Percentiles rank a stretch among this genome's conserved stretches.
These are phyloP conservation scores for Solanum hybrid DNA, from an alignment of 305 asterid species.

Conservation along the genomic window DNA sequence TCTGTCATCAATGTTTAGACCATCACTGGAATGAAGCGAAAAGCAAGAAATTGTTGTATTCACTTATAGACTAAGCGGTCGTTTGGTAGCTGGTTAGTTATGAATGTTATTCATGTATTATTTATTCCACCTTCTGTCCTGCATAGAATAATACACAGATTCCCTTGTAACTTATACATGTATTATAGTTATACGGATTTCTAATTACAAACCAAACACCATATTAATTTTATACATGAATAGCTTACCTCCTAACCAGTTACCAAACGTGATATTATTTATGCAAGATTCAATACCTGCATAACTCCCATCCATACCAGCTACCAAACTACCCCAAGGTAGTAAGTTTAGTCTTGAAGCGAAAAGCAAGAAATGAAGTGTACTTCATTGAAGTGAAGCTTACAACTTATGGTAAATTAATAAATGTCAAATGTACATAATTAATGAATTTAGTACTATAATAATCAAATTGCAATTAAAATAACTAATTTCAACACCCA, in stretches of 20 bases:
- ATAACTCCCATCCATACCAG: background rate
- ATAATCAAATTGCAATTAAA: background rate
- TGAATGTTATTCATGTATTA: background rate
- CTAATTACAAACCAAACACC: background rate
- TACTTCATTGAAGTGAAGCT: background rate
- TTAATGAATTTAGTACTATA: background rate
- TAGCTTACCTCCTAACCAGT: background rate
- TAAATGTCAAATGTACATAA: background rate
- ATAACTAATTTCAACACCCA: background rate
- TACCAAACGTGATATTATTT: background rate
- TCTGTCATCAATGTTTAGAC: background rate
- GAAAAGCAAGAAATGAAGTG: background rate
- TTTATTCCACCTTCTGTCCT: background rate
- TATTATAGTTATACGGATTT: background rate
- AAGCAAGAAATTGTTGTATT: background rate
- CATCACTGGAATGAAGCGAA: background rate
- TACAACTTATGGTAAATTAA: background rate
- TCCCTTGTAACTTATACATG: background rate
- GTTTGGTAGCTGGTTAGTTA: background rate
- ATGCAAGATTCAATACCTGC: background rate
- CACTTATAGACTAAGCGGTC: background rate
- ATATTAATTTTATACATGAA: background rate
- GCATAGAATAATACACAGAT: background rate
- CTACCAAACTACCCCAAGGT: background rate
- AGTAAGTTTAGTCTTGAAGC: background rate